These are phyloP conservation scores for Globisporangium uncinulatum DNA, from an alignment of 352 stramenopile genomes.

Conservation along the genomic window DNA sequence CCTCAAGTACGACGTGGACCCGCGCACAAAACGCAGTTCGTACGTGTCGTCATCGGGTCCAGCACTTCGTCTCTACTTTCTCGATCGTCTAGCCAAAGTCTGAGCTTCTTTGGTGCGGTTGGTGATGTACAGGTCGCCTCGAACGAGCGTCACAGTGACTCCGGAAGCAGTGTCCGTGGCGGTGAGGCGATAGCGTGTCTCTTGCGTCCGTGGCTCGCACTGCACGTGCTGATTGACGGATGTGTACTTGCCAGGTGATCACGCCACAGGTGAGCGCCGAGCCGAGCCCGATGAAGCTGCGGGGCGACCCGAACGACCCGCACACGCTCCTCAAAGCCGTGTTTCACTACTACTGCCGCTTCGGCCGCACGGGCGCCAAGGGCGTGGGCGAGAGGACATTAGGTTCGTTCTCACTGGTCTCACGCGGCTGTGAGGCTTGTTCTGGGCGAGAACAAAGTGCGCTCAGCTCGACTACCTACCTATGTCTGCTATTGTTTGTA, in stretches of 20 bases:
- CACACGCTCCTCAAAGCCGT: conserved; percentile 75
- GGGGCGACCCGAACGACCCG: conserved; percentile 70
- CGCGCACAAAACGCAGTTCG: conserved; percentile 35
- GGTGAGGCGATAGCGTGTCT: background rate
- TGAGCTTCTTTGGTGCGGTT: background rate
- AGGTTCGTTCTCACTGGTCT: conserved; percentile 20
- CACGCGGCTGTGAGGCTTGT: too few relatives aligned
- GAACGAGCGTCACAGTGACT: conserved; percentile 9
- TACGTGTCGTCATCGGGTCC: conserved; percentile 13
- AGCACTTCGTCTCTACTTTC: background rate
- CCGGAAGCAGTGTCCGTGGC: conserved; percentile 7
- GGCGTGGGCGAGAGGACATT: conserved; percentile 62
- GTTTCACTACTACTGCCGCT: conserved; percentile 86
- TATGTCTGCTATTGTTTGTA: background rate
- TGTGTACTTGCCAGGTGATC: conserved; percentile 5
- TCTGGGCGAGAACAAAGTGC: too few relatives aligned
- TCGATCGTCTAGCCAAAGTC: background rate
- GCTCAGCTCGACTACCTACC: too few relatives aligned
- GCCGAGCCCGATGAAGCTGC: conserved; percentile 27
- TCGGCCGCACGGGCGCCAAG: conserved; percentile 64
- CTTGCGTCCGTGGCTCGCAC: background rate
- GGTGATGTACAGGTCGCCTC: conserved; percentile 8
- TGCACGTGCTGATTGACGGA: background rate
- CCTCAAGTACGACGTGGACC: conserved; percentile 44
- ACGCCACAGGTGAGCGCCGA: conserved; percentile 6